Evolutionary conservation across 2,329 filamentous ascomycete species (phyloP), one percentile per base, ranked within the genome.

Genomic region (Fusarium tupiense): DNA sequence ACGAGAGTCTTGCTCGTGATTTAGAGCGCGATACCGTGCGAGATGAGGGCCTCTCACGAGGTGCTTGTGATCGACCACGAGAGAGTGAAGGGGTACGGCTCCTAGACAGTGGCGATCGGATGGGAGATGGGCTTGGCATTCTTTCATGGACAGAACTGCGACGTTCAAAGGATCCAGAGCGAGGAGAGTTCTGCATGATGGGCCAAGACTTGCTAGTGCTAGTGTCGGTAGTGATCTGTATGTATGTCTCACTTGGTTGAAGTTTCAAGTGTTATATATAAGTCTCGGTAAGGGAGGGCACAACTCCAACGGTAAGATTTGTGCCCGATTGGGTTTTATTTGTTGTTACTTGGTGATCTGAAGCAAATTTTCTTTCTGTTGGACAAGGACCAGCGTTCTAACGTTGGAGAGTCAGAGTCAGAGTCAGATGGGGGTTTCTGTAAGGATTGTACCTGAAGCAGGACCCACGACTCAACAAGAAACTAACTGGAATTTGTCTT

Each of bases 131-230:
- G n/a, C 60, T 66, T 65, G 66, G 37, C 47, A 60, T 56, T 56
- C 67, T 61, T 56, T 60, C 59, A 44, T 54, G 44, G 62, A 59
- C 52, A 40, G 76, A 74, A 19, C 76, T 74, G 54, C 72, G 74
- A 40, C 76, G 64, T 54, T 70, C 67, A 17, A 70, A 70, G 43
- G 76, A 78, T 49, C 62, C 75, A 31, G 74, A 74, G 24, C 70
- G 74, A 57, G 70, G 72, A 54, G 70, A 64, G 29, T 50, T 56
- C 37, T 75, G 47, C 72, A 74, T 74, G 47, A 44, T 66, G 53
- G 53, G 61, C 61, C 67, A 66, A 71, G 67, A 71, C 67, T 69
- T 47, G 61, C 67, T 69, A 52, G 37, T 44, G 44, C 40, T 56
- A 54, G 56, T 56, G 44, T 26, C 20, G 24, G 52, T 40, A 41